Conservation (phyloP, 2,329 filamentous ascomycete species). For the Penicillium sp. region DNA sequence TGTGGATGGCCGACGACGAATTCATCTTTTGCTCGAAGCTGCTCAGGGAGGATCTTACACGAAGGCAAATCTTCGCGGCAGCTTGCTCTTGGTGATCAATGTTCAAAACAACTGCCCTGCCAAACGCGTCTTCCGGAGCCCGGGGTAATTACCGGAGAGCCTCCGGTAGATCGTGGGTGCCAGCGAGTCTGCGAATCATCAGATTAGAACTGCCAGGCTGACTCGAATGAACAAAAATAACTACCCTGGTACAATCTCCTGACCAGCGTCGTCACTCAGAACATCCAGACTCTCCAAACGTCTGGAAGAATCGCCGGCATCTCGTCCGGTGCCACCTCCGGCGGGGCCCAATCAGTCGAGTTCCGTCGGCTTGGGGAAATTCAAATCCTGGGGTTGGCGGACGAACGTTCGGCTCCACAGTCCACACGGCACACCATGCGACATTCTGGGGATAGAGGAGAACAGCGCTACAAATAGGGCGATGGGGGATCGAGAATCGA, state of each 20-base stretch:
- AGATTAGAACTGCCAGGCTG: neutral
- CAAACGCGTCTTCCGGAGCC: neutral
- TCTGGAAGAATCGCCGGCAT: neutral
- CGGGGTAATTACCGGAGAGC: neutral
- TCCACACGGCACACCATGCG: neutral
- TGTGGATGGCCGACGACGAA: neutral
- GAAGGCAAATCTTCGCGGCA: too few relatives aligned
- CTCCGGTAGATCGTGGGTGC: neutral
- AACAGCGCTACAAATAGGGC: neutral
- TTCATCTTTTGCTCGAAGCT: neutral
- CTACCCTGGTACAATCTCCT: too few relatives aligned
- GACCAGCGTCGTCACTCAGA: too few relatives aligned
- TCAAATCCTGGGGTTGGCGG: neutral
- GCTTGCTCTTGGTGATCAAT: too few relatives aligned
- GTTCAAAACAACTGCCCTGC: neutral
- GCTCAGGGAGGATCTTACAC: neutral
- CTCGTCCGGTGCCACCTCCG: neutral
- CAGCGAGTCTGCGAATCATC: neutral
- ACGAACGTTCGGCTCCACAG: neutral
- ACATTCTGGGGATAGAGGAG: neutral
- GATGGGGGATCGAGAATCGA: neutral
- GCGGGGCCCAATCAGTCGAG: neutral
- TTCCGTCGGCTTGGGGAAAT: neutral
- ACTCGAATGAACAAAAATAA: neutral
- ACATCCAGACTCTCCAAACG: neutral